Evolutionary conservation across 1,284 basidiomycete genomes (phyloP), one percentile per base, ranked within the genome.

Genomic region (Apiotrichum domesticum): DNA sequence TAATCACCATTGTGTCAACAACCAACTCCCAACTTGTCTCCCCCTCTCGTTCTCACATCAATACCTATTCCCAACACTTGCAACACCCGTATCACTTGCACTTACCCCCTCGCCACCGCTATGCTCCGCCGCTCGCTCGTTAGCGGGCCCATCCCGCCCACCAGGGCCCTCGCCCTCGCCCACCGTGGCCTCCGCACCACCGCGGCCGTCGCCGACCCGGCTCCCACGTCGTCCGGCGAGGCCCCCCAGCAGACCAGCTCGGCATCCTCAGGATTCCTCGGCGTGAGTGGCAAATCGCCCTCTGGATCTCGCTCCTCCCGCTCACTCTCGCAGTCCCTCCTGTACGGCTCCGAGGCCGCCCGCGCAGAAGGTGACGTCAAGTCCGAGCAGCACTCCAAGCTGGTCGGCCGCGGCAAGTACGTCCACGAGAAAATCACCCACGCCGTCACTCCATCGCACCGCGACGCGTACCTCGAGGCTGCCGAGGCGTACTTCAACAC

Each of bases 361-460:
- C 87, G 88, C 77, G 80, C 83, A 66, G 88, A 86, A 58, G 87
- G 90, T 40, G 88, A 92, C 47, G 76, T 85, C 39, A 85, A 87
- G 60, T 53, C 41, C 13, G 34, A 61, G 42, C 90, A 92, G 69
- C 90, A 95, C 73, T 91, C 88, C 7, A 83, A 83, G 68, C 76
- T 90, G 4, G 86, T 95, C 50, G 92, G 87, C 43, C 81, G 91
- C 56, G 88, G 89, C 49, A 91, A 93, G 65, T 80, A 79, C 63
- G 74, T 80, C 35, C 91, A 95, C 75, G 88, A 88, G 42, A 87
- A 95, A 68, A 88, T 94, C 77, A 84, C 91, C 41, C 93, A 97
- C 77, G 81, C 80, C 58, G 88, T 96, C 64, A 87, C 85, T 69
- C 90, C 92, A 6, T 84, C 86, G 57, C 83, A 84, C 57, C 79